Evolutionary conservation across 257 asterid genomes (phyloP), one percentile per base, ranked within the genome.

Genomic region (Asclepias syriaca): DNA sequence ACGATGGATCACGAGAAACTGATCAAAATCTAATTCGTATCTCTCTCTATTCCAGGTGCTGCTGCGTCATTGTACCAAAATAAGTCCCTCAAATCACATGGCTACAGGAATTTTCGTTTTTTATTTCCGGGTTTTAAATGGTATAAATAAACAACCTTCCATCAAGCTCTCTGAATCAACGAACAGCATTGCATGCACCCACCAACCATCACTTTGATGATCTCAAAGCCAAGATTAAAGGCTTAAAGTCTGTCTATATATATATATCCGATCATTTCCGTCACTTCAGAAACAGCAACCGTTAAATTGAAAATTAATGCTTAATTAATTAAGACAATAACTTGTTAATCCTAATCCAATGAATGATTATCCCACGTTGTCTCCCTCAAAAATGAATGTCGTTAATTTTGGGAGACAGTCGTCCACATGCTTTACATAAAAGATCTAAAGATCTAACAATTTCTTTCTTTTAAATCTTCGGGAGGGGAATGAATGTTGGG

Each of bases 31-130:
- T 11, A 40, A 8, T 40, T 40, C 46, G 59, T 50, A 69, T n/a
- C n/a, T n/a, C 6, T 9, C 48, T 43, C 39, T 34, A 34, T 34
- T 3, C 29, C 71, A 16, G 55, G 56, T 68, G 72, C 15, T 68
- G 72, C 15, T 49, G 48, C 2, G 12, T 43, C 9, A 43, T 5
- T 8, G 22, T 18, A 27, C 24, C 6, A 63, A 58, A 64, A 43
- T 43, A 43, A 65, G 53, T 12, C 65, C 73, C 73, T 27, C 34
- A 53, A 14, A 69, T 69, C 73, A 69, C 51, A 12, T 69, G 73
- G 73, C 65, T 69, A 64, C 48, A 69, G 45, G 48, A 43, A 2
- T 34, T 43, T 43, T 43, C 48, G 5, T 34, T 69, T 54, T 34
- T 34, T 2, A 0, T 54, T 34, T 34, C 0, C 0, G 39, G 39